Evolutionary conservation across 495 filamentous ascomycete genomes (phyloP).

Genomic region (Penicillium turbatum): DNA sequence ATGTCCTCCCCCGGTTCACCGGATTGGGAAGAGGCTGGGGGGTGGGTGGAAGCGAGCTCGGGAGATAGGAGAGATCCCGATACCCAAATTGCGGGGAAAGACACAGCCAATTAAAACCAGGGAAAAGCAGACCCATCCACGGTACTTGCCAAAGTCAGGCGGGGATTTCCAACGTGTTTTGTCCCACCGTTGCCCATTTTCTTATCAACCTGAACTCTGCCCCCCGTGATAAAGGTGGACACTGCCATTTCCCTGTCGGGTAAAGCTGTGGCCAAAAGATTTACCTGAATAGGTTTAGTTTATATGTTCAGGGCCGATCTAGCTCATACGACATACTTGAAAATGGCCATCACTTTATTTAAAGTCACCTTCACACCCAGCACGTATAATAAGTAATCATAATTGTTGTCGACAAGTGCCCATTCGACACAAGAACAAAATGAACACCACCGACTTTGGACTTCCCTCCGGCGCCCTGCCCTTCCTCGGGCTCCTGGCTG

Average conservation of each 20-base stretch:
- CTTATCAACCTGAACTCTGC: background rate
- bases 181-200: no score
- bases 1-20: background rate
- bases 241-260: background rate
- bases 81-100: background rate
- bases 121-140: background rate
- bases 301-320: no score
- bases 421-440: background rate
- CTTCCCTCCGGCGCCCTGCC: conserved; percentile 1
- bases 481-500: conserved; percentile 1
- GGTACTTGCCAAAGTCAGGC: background rate
- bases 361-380: background rate
- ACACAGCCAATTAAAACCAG: background rate
- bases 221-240: background rate
- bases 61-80: background rate
- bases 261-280: conserved; percentile 4
- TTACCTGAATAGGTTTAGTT: conserved; percentile 5
- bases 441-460: background rate
- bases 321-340: background rate
- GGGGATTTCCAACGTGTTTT: background rate
- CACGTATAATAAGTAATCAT: background rate
- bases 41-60: background rate
- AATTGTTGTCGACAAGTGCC: background rate
- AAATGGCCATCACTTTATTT: background rate
- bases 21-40: background rate